Conservation (phyloP, 2,329 filamentous ascomycete genomes). For the Rosellinia necatrix region DNA sequence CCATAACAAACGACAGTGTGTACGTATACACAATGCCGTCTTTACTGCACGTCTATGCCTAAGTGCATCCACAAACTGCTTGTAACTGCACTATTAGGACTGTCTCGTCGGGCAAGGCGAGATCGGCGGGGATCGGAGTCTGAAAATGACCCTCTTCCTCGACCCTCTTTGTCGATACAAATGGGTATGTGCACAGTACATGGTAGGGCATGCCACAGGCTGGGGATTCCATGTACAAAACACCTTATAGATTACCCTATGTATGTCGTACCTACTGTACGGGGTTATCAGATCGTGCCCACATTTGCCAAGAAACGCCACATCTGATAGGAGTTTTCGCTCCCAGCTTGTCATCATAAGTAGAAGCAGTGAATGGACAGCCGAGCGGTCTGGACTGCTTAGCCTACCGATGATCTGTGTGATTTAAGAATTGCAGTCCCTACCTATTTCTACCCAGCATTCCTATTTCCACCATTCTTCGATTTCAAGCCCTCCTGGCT, state of each 20-base stretch:
- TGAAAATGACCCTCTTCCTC: no score
- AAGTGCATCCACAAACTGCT: no score
- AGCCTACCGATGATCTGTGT: not conserved
- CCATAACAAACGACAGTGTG: no score
- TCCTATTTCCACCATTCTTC: conserved; percentile 12
- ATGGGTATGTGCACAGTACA: no score
- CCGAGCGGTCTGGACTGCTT: conserved; percentile 18
- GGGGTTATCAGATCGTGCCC: conserved; percentile 27
- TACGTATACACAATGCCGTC: no score
- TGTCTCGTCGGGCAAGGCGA: not conserved
- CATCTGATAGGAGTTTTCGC: conserved; percentile 37
- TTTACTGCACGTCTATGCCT: no score
- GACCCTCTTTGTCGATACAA: no score
- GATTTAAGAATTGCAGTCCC: no score
- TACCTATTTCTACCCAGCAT: no score
- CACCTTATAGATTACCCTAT: not conserved
- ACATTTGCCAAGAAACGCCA: conserved; percentile 30
- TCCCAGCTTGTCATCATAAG: conserved; percentile 29
- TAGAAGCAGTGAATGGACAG: not conserved
- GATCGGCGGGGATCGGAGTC: conserved; percentile 13
- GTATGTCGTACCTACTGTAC: not conserved
- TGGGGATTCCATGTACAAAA: not conserved
- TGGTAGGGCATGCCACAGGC: no score
- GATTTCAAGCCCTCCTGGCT: no score
- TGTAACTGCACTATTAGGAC: no score